Evolutionary conservation across 2,329 filamentous ascomycete species (phyloP).

Genomic region (Botrytis squamosa): DNA sequence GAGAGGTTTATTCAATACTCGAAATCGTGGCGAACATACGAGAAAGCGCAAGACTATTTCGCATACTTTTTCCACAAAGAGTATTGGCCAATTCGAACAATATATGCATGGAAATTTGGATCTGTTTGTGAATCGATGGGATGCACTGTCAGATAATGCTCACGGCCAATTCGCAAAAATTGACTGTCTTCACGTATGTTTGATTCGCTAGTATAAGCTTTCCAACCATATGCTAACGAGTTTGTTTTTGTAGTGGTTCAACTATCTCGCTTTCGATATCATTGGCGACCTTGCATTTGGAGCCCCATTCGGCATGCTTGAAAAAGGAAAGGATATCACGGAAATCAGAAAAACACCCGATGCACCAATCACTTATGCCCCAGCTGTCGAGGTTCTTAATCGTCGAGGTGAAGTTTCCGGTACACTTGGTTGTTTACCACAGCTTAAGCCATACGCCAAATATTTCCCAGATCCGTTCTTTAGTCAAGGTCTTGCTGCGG

Average conservation of each 20-base stretch:
- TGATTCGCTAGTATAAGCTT: background rate
- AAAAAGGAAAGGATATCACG: constrained; percentile 72
- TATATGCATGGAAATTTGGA: constrained; percentile 81
- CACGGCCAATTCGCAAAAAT: constrained; percentile 55
- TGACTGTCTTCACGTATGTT: constrained; percentile 60
- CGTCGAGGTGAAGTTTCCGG: constrained; percentile 82
- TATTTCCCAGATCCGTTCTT: constrained; percentile 84
- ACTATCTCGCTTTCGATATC: constrained; percentile 58
- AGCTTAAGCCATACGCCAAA: constrained; percentile 74
- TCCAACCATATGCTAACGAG: background rate
- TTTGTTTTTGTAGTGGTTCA: constrained; percentile 60
- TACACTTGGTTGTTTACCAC: constrained; percentile 71
- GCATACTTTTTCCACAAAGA: constrained; percentile 83
- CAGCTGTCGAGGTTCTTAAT: constrained; percentile 86
- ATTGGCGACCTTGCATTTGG: constrained; percentile 66
- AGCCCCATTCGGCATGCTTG: constrained; percentile 79
- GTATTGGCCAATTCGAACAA: constrained; percentile 79
- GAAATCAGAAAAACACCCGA: constrained; percentile 65
- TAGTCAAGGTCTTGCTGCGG: constrained; percentile 67
- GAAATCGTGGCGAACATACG: constrained; percentile 76
- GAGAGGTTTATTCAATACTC: constrained; percentile 84
- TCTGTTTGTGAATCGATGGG: constrained; percentile 70
- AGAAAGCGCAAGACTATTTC: constrained; percentile 87
- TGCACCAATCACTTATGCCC: constrained; percentile 63
- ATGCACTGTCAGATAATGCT: constrained; percentile 52